These are phyloP conservation scores for Salmacisia buchloeana DNA, from an alignment of 1,284 basidiomycete species.

Conservation along the genomic window DNA sequence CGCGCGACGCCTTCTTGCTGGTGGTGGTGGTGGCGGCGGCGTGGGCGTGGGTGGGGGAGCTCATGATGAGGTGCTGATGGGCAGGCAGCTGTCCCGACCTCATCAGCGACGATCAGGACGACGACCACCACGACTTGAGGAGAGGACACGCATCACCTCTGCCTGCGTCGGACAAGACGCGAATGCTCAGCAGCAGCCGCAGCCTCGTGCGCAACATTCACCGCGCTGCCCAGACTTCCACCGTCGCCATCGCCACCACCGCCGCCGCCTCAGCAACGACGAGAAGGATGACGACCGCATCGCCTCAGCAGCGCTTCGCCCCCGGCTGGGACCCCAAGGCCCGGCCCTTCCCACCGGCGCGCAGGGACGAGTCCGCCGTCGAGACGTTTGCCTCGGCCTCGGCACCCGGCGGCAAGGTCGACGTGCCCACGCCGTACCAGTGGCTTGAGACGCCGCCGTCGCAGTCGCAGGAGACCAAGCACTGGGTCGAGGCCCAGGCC, in stretches of 20 bases:
- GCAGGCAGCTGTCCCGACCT: too few species aligned
- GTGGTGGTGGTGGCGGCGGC: too few species aligned
- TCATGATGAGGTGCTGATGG: too few species aligned
- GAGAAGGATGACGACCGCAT: not conserved
- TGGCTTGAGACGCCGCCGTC: conserved; percentile 47
- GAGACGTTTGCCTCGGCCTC: conserved; percentile 34
- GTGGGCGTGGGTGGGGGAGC: too few species aligned
- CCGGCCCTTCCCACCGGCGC: conserved; percentile 40
- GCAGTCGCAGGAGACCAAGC: conserved; percentile 41
- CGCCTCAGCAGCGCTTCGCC: conserved; percentile 11
- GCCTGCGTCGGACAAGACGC: too few species aligned
- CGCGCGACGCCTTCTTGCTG: too few species aligned
- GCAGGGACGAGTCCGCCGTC: conserved; percentile 35
- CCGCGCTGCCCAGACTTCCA: too few species aligned
- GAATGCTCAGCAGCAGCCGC: too few species aligned
- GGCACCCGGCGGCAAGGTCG: conserved; percentile 25
- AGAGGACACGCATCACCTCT: too few species aligned
- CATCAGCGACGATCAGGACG: too few species aligned
- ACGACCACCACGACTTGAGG: too few species aligned
- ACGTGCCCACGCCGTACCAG: conserved; percentile 44
- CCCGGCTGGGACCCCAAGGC: conserved; percentile 35
- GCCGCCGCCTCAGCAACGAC: not conserved
- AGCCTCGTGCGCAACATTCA: too few species aligned
- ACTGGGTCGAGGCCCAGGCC: conserved; percentile 41
- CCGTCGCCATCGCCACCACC: not conserved